Conservation (phyloP, 2,329 filamentous ascomycete species). For the Lizonia empirigonia region DNA sequence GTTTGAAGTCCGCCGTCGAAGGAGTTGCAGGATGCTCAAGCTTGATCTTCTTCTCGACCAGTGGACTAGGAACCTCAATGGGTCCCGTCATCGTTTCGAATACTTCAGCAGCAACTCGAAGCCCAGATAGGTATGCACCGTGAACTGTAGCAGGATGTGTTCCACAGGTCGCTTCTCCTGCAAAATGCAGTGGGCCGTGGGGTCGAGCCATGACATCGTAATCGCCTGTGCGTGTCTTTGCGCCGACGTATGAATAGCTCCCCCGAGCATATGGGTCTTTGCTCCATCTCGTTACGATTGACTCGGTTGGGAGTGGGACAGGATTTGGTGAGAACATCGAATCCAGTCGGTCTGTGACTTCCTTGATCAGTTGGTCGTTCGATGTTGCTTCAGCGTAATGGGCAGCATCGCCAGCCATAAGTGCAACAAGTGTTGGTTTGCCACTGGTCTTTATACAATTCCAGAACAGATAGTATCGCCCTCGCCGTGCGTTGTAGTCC, state of each 20-base stretch:
- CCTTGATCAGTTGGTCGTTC: slow-evolving; percentile 76
- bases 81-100: slow-evolving; percentile 80
- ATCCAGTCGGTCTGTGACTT: slow-evolving; percentile 79
- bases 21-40: slow-evolving; percentile 23
- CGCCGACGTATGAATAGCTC: slow-evolving; percentile 92
- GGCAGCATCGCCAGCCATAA: slow-evolving; percentile 95
- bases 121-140: slow-evolving; percentile 90
- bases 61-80: slow-evolving; percentile 73
- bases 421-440: slow-evolving; percentile 79
- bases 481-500: slow-evolving; percentile 78
- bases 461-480: slow-evolving; percentile 98
- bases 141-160: slow-evolving; percentile 97
- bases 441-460: slow-evolving; percentile 91
- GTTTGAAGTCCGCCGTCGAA: slow-evolving; percentile 20
- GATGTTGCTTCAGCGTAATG: slow-evolving; percentile 80
- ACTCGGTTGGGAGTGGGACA: slow-evolving; percentile 81
- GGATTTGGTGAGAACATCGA: slow-evolving; percentile 68
- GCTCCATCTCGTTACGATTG: slow-evolving; percentile 90
- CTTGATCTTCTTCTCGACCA: slow-evolving; percentile 66
- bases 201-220: slow-evolving; percentile 89
- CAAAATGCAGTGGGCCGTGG: slow-evolving; percentile 89
- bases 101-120: slow-evolving; percentile 87
- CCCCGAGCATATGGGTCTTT: slow-evolving; percentile 89
- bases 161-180: slow-evolving; percentile 93
- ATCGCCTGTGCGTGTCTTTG: slow-evolving; percentile 80